A percentile compares a stretch with the other conserved stretches of the same genome.
Conservation (phyloP, 2,329 filamentous ascomycete species). For the Alternaria sp. region DNA sequence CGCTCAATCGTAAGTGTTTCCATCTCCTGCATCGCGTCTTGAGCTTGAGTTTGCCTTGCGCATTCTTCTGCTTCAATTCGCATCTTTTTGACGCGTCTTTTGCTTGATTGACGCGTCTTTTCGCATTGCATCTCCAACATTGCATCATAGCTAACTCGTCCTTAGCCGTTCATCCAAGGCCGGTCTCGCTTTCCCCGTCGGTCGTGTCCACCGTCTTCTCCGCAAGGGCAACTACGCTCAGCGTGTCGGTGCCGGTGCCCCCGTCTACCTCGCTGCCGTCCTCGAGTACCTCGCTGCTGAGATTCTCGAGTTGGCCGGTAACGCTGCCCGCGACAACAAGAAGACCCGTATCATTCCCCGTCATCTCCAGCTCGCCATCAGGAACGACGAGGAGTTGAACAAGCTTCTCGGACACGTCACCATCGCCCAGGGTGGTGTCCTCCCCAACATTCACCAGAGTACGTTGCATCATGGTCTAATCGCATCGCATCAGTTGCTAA, state of each 20-base stretch:
- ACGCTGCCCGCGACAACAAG: slow-evolving; percentile 99
- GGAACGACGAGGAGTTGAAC: slow-evolving; percentile 99
- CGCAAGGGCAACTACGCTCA: slow-evolving; percentile 99
- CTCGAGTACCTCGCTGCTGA: slow-evolving; percentile 98
- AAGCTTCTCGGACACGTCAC: slow-evolving; percentile 96
- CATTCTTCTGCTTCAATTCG: slow-evolving; percentile 5
- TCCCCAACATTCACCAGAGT: slow-evolving; percentile 98
- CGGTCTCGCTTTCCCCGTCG: slow-evolving; percentile 97
- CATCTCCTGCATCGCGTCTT: slow-evolving; percentile 24
- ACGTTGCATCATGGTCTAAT: slow-evolving; percentile 57
- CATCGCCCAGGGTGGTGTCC: slow-evolving; percentile 95
- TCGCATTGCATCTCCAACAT: slow-evolving; percentile 30
- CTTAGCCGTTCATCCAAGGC: slow-evolving; percentile 98
- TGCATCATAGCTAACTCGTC: slow-evolving; percentile 32
- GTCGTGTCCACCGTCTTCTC: slow-evolving; percentile 98
- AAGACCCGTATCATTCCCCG: slow-evolving; percentile 99
- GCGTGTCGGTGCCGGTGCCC: slow-evolving; percentile 97
- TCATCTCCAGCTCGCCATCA: slow-evolving; percentile 98
- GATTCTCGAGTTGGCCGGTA: slow-evolving; percentile 98
- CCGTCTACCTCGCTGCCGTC: slow-evolving; percentile 95
- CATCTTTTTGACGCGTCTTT: slow-evolving; percentile 17
- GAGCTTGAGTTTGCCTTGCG: slow-evolving; percentile 9
- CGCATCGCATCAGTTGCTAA: slow-evolving; percentile 50
- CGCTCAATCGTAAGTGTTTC: slow-evolving; percentile 89
- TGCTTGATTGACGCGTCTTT: slow-evolving; percentile 37